These are phyloP conservation scores for Kazachstania bromeliacearum DNA, from an alignment of 805 yeast genomes.

Conservation along the genomic window DNA sequence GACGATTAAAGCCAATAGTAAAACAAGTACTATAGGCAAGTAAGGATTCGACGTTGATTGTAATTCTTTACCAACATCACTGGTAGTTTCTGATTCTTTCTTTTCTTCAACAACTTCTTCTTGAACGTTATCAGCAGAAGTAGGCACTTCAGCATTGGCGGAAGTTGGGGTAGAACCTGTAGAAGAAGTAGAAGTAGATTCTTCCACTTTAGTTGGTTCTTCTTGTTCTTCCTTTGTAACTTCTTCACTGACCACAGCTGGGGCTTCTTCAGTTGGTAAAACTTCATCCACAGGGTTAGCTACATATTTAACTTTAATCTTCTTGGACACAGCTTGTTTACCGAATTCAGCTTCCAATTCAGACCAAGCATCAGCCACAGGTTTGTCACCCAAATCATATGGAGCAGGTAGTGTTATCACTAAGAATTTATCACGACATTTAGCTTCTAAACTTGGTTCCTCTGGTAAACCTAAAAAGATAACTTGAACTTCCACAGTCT, in stretches of 20 bases:
- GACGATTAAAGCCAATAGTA: conserved; percentile 3
- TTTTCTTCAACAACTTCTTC: not conserved
- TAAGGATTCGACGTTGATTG: not conserved
- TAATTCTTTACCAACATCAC: not conserved
- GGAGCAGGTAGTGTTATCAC: conserved; percentile 79
- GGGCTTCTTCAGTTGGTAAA: conserved; percentile 1
- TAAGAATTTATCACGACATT: conserved; percentile 87
- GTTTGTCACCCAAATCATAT: conserved; percentile 41
- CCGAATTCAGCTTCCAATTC: conserved; percentile 52
- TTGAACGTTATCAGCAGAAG: not conserved
- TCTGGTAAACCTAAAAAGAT: conserved; percentile 75
- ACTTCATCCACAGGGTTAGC: conserved; percentile 16
- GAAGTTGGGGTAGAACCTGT: conserved; percentile 3
- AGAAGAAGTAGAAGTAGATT: not conserved
- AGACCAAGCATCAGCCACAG: conserved; percentile 69
- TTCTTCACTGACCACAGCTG: conserved; percentile 2
- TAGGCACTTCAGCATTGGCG: conserved; percentile 1
- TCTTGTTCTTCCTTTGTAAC: conserved; percentile 5
- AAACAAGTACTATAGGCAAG: not conserved
- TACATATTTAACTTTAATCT: conserved; percentile 51
- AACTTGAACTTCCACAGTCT: conserved; percentile 61
- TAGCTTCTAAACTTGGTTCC: conserved; percentile 63
- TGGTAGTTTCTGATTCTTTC: not conserved
- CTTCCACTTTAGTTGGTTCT: not conserved
- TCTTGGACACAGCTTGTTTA: conserved; percentile 48